Evolutionary conservation across 371 early-diverging fungal species (phyloP), one percentile per base, ranked within the genome.

Genomic region (Actinomucor elegans): DNA sequence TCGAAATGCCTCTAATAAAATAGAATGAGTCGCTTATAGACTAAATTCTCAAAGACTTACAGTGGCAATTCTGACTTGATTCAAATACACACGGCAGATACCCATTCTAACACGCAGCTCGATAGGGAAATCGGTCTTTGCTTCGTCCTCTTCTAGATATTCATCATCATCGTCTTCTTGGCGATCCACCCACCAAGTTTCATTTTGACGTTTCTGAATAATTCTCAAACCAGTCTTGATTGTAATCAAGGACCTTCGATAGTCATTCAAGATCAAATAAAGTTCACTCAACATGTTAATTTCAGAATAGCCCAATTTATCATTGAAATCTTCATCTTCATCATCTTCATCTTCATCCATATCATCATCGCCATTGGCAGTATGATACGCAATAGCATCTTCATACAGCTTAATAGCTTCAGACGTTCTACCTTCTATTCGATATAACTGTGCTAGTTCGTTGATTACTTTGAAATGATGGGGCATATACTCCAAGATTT

Each of bases 71-170:
- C 84, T 80, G 3, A 72, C 67, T 48, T 91, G 83, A 32, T 84
- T 90, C 35, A 92, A 54, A 67, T 82, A 76, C 15, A 94, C 49
- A 31, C 94, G 81, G 56, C 92, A 91, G 21, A 90, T 80, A 20
- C 94, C 97, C 52, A 93, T 82, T 61, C 92, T 87, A 32, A 88
- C 86, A 21, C 93, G 80, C 33, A 96, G 71, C 66, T 94, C 94
- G 4, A 93, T 67, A 0, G 94, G 94, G 29, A 94, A 71, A 20
- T 69, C 72, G 10, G 66, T 57, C 32, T 67, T 59, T 3, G 60
- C 21, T 29, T 65, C 71, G 44, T 71, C 72, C 2, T 60, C 60
- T 44, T 67, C 69, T 9, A 75, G 68, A 26, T 78, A 77, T 35
- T 84, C 84, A 29, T 85, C 81, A 42, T 75, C 79, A 38, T 86